These are phyloP conservation scores for Blastobotrys persicus DNA, from an alignment of 1,139 yeast species.

Conservation along the genomic window DNA sequence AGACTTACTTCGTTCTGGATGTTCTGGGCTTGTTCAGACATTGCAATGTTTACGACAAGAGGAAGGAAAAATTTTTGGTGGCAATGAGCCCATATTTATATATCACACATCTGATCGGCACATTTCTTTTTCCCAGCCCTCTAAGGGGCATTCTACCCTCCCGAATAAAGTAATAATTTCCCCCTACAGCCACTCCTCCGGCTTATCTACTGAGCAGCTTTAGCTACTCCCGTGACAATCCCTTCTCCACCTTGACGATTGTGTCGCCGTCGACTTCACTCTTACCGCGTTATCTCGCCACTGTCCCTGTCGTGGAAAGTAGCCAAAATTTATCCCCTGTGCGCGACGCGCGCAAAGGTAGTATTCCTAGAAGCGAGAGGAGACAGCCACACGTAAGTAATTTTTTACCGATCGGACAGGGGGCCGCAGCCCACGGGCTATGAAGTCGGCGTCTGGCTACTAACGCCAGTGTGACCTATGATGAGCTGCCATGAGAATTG, in stretches of 20 bases:
- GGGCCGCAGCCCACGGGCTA: too few relatives aligned
- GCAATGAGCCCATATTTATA: constrained; percentile 7
- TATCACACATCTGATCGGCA: neutral
- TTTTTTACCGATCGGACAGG: neutral
- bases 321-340: too few relatives aligned
- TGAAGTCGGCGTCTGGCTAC: too few relatives aligned
- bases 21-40: constrained; percentile 13
- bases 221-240: neutral
- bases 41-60: neutral
- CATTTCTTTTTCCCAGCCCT: constrained; percentile 9
- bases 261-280: too few relatives aligned
- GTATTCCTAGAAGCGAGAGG: too few relatives aligned
- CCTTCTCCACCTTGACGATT: too few relatives aligned
- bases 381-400: too few relatives aligned
- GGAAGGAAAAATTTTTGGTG: neutral
- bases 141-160: neutral
- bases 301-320: too few relatives aligned
- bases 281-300: too few relatives aligned
- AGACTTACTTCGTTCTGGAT: neutral
- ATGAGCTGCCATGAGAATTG: too few relatives aligned
- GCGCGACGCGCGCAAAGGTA: too few relatives aligned
- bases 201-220: neutral
- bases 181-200: neutral
- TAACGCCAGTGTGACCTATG: too few relatives aligned
- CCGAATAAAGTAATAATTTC: constrained; percentile 4